A percentile compares a stretch with the other conserved stretches of the same genome.
phyloP scores from a whole-genome alignment of 306 rosid genomes.

The Begonia peltatifolia region DNA sequence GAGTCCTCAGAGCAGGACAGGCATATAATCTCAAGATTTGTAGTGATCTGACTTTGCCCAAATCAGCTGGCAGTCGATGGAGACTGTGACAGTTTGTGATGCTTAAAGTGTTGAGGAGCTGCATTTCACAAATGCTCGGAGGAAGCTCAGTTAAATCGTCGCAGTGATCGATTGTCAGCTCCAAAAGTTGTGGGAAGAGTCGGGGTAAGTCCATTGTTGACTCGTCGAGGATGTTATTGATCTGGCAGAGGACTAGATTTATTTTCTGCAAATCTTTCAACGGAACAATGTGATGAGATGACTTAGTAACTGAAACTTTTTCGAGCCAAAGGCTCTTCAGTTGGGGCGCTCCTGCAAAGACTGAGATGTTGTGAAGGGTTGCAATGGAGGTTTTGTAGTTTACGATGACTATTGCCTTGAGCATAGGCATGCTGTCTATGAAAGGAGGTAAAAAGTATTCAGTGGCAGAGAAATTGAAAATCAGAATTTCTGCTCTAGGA shows the following conservation, averaged over 20 bases:
- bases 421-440: constrained; percentile 62
- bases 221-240: constrained; percentile 29
- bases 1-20: constrained; percentile 42
- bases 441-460: constrained; percentile 64
- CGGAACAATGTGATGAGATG: constrained; percentile 16
- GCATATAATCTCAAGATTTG: constrained; percentile 60
- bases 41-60: constrained; percentile 32
- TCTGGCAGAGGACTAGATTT: constrained; percentile 51
- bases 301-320: constrained; percentile 44
- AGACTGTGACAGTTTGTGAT: constrained; percentile 70
- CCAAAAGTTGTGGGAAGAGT: constrained; percentile 44
- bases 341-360: constrained; percentile 27
- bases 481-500: constrained; percentile 73
- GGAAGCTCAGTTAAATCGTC: constrained; percentile 48
- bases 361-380: constrained; percentile 28
- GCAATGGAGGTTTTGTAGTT: constrained; percentile 48
- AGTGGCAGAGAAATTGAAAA: constrained; percentile 53
- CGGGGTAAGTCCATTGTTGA: constrained; percentile 17
- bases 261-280: constrained; percentile 35
- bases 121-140: constrained; percentile 45
- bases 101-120: constrained; percentile 37
- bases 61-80: constrained; percentile 35
- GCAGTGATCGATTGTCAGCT: constrained; percentile 72
- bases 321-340: constrained; percentile 85
- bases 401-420: constrained; percentile 51